A percentile compares a stretch with the other conserved stretches of the same genome.
Conservation (phyloP, 1,284 basidiomycete genomes). For the Tilletia indica region DNA sequence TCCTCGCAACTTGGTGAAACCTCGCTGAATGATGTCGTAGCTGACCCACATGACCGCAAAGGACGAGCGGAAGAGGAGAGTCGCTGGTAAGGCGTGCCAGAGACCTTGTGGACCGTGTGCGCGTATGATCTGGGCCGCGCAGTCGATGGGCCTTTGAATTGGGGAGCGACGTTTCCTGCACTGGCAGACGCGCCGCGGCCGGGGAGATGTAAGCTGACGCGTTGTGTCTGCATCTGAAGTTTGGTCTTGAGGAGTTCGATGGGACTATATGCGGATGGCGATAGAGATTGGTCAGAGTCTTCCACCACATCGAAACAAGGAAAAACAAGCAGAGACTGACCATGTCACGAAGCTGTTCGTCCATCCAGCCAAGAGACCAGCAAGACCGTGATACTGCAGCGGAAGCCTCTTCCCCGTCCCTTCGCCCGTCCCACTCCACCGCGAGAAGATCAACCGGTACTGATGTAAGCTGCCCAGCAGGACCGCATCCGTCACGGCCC, state of each 20-base stretch:
- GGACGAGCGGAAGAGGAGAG: conserved; percentile 55
- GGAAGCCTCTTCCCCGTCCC: conserved; percentile 34
- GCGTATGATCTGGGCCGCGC: conserved; percentile 49
- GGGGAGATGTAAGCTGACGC: conserved; percentile 52
- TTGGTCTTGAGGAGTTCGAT: conserved; percentile 66
- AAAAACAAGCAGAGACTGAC: background rate
- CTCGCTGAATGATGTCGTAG: conserved; percentile 50
- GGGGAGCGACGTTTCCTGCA: background rate
- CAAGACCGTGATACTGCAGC: conserved; percentile 56
- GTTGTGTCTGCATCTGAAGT: conserved; percentile 71
- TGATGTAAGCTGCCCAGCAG: conserved; percentile 68
- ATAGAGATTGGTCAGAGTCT: background rate
- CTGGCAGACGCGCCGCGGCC: background rate
- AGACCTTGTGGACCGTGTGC: conserved; percentile 49
- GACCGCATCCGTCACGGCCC: conserved; percentile 73
- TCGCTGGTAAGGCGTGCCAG: conserved; percentile 56
- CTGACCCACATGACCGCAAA: conserved; percentile 51
- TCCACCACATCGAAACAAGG: background rate
- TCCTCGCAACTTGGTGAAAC: conserved; percentile 30
- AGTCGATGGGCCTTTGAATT: conserved; percentile 55
- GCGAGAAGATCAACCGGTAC: conserved; percentile 29
- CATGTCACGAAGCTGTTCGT: conserved; percentile 66
- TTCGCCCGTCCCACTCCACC: conserved; percentile 22
- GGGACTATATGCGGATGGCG: conserved; percentile 59
- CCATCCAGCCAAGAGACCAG: conserved; percentile 72